Evolutionary conservation across 2,329 filamentous ascomycete species (phyloP).

Genomic region (Helminthosporium solani): DNA sequence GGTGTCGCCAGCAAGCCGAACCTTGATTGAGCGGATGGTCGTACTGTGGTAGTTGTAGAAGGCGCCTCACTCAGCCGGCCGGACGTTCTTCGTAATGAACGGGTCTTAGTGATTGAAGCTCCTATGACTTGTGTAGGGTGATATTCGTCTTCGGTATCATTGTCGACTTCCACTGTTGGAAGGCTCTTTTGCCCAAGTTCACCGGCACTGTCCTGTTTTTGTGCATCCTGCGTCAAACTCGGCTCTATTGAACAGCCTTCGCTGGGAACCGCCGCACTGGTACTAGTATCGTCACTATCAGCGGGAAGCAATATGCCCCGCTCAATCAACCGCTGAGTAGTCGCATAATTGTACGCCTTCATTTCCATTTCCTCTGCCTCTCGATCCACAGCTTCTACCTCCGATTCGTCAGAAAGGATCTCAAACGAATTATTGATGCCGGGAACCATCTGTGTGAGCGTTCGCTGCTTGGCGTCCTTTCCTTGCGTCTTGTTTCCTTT

Average conservation of each 20-base stretch:
- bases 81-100: conserved; percentile 9
- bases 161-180: not conserved
- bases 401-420: conserved; percentile 21
- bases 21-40: conserved; percentile 13
- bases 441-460: conserved; percentile 40
- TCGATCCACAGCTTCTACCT: conserved; percentile 16
- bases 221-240: not conserved
- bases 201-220: not conserved
- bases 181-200: not conserved
- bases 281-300: not conserved
- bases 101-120: conserved; percentile 15
- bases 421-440: conserved; percentile 19
- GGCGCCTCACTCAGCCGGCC: not conserved
- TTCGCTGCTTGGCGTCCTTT: conserved; percentile 28
- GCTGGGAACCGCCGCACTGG: not conserved
- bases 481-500: conserved; percentile 9
- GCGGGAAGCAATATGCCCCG: conserved; percentile 15
- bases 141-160: conserved; percentile 25
- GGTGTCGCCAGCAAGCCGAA: conserved; percentile 37
- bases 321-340: conserved; percentile 20
- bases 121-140: conserved; percentile 33
- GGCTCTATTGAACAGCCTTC: not conserved
- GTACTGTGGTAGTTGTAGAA: not conserved
- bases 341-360: conserved; percentile 12
- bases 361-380: conserved; percentile 17